Evolutionary conservation across 768 basidiomycete genomes (phyloP).

Genomic region (Vararia minispora): DNA sequence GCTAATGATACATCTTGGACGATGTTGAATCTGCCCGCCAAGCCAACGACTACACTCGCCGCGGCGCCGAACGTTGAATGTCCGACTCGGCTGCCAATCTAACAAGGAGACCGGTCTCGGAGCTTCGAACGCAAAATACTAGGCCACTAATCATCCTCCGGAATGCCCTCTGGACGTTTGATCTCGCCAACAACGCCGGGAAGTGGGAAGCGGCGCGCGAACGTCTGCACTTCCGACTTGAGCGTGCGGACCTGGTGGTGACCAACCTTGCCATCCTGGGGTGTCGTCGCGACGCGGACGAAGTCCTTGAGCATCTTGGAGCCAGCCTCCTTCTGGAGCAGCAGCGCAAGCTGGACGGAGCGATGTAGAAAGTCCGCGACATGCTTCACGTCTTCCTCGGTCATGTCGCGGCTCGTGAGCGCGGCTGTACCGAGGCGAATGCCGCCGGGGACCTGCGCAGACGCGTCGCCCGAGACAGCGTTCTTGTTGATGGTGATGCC

Average conservation of each 20-base stretch:
- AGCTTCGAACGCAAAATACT: too few relatives aligned
- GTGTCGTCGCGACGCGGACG: slow-evolving; percentile 62
- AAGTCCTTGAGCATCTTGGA: slow-evolving; percentile 96
- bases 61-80: too few relatives aligned
- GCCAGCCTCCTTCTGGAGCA: slow-evolving; percentile 91
- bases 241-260: slow-evolving; percentile 61
- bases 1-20: too few relatives aligned
- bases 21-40: too few relatives aligned
- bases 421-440: slow-evolving; percentile 95
- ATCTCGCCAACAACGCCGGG: slow-evolving; percentile 61
- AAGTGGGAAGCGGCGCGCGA: slow-evolving; percentile 84
- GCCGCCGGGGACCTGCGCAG: slow-evolving; percentile 92
- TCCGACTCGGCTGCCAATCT: too few relatives aligned
- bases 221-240: slow-evolving; percentile 66
- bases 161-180: slow-evolving; percentile 48
- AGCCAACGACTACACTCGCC: too few relatives aligned
- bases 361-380: slow-evolving; percentile 93
- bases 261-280: slow-evolving; percentile 62
- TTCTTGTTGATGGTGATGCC: slow-evolving; percentile 98
- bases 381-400: slow-evolving; percentile 72
- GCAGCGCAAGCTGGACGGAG: slow-evolving; percentile 80
- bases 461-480: slow-evolving; percentile 92
- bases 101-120: too few relatives aligned
- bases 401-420: slow-evolving; percentile 90
- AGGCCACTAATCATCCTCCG: slow-evolving; percentile 41